Evolutionary conservation across 1,284 basidiomycete species (phyloP), one percentile per base, ranked within the genome.

Genomic region (Boletellus dicymbophilus): DNA sequence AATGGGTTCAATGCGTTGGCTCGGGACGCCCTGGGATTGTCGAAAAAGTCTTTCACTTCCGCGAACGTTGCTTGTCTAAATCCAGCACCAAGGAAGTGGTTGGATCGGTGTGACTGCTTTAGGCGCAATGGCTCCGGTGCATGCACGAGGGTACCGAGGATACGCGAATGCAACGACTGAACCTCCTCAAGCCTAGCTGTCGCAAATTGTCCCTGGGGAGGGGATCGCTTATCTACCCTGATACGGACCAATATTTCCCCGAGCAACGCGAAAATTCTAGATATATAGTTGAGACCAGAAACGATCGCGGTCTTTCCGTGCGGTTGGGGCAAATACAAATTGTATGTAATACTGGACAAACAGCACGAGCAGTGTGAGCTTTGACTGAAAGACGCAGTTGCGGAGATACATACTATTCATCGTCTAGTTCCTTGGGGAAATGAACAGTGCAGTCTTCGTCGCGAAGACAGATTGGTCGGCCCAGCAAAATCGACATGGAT

Each of bases 361-460:
- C 1, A 42, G 48, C 58, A 47, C 49, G 21, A 34, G n/a, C 10
- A 25, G 2, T 66, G 54, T 33, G 45, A 57, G n/a, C n/a, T n/a
- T 57, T 58, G 72, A 67, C 63, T 61, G 67, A 73, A 65, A 53
- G 47, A 71, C 66, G 70, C 65, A 53, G 22, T 55, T 52, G 52
- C 52, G 30, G 38, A 46, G 26, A 33, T 44, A 82, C 88, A 62
- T 68, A 90, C 88, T 90, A 91, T 72, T 91, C 88, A 65, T 91
- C 88, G 68, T 91, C 88, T 49, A 91, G 73, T 69, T 91, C 88
- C 68, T 86, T 88, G 28, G 89, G 89, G 71, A 91, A 90, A 67
- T 90, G 86, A 21, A 90, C 83, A 30, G 88, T 90, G 67, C 88
- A 92, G 64, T 94, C 92, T 63, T 92, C 89, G 63, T 93, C 90